Percentiles rank a stretch among this genome's conserved stretches.
Conservation (phyloP, 306 rosid genomes). For the Fagus sylvatica region DNA sequence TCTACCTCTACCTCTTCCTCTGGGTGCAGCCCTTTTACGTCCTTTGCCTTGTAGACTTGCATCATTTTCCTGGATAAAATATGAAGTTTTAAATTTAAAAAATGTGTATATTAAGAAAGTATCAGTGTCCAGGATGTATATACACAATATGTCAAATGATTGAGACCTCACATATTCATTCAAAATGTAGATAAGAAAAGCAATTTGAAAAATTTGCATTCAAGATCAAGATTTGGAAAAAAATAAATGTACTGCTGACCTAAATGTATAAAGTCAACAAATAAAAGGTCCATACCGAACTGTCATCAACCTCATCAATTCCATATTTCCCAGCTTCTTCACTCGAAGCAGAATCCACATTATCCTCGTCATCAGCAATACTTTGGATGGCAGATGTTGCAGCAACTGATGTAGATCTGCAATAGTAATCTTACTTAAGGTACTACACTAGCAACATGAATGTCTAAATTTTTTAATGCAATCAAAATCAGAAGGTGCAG, state of each 20-base stretch:
- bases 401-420: conserved; percentile 79
- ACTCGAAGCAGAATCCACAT: conserved; percentile 60
- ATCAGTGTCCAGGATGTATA: conserved; percentile 4
- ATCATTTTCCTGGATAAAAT: conserved; percentile 67
- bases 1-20: conserved; percentile 91
- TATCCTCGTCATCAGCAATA: conserved; percentile 40
- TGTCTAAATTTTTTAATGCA: not conserved
- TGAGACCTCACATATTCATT: not conserved
- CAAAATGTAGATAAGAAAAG: not conserved
- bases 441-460: not conserved
- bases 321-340: conserved; percentile 52
- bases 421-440: conserved; percentile 21
- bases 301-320: conserved; percentile 61
- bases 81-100: conserved; percentile 17
- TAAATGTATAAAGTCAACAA: conserved; percentile 9
- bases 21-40: conserved; percentile 78
- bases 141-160: conserved; percentile 7
- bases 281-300: conserved; percentile 65
- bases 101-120: conserved; percentile 15
- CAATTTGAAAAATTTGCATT: not conserved
- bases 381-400: conserved; percentile 63
- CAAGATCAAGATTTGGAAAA: conserved; percentile 9
- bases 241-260: conserved; percentile 3
- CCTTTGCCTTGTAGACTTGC: conserved; percentile 48
- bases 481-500: not conserved